Base-by-base conservation (phyloP, 208 protist species). In the Leishmania braziliensis region DNA sequence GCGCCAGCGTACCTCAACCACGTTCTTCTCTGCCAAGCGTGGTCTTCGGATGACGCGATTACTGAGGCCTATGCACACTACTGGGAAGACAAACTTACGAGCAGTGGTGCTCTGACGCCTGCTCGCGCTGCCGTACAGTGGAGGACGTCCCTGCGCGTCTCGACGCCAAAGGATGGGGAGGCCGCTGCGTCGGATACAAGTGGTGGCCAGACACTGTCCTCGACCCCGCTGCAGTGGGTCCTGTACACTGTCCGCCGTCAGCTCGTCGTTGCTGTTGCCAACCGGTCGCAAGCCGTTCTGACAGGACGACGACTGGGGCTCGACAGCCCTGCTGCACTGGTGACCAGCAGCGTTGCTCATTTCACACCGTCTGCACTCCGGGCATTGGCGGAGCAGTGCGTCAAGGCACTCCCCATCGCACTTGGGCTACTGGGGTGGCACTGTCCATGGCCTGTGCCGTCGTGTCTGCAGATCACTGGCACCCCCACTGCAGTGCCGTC, bases 201-300 rank as follows among this genome's bases (percentile, higher is more conserved):
- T 36, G 29, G n/a, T 6, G 77, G 76, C 16, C 75, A 79, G 39
- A 79, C 63, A 20, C 62, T 77, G 77, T 14, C 1, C 16, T 77
- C 80, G 4, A 91, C 88, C 3, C 62, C 62, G 14, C 84, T 92
- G 63, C 81, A 89, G 81, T 79, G 81, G 56, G 75, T 89, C 2
- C 76, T 80, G 50, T 93, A 93, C 79, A 85, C 83, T 6, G 86
- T 88, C 1, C 86, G 82, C 5, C 86, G 90, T 14, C 80, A 87
- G 73, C 84, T 89, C 33, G 82, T 92, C 58, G 80, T 84, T 14
- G 84, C 83, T 8, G 70, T 83, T 33, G 81, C 86, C 26, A 93
- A 93, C 79, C 60, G 79, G 2, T 88, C 90, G 5, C 77, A 85
- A 62, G 66, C 78, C 20, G 18, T 82, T n/a, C 63, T 85, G 39